Base-by-base conservation (phyloP, 495 filamentous ascomycete genomes). In the Cercophora samala region DNA sequence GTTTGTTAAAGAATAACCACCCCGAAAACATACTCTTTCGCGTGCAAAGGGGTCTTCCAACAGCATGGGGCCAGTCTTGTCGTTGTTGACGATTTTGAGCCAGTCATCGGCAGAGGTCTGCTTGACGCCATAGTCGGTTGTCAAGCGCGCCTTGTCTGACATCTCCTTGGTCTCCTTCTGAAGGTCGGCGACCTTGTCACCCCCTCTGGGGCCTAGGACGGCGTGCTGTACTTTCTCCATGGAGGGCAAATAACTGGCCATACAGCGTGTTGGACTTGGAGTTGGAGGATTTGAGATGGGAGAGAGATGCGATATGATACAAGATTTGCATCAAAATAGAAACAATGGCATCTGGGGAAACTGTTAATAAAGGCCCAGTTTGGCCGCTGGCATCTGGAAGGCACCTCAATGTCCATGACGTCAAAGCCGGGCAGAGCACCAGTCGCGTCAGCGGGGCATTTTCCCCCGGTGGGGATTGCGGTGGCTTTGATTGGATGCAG, bases 11-110 rank as follows among this genome's bases (percentile, higher is more conserved):
- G 2, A 21, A 21, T 25, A n/a, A 37, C 5, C 15, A 65, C 19
- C 53, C 69, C 22, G 65, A 26, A 22, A 24, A 61, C 77, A 64
- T 63, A 91, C 90, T 83, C 88, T 93, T 75, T 96, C 93, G 22
- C 93, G 81, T 0, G 79, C 88, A 76, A 92, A 89, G 32, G 86
- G 86, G 68, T 97, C 93, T 73, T 96, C 92, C n/a, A 96, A 75
- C n/a, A 97, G 81, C 76, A 76, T 69, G 3, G 93, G 91, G 0
- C 93, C 93, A 4, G 80, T 85, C 53, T 85, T 77, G 56, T 89
- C 81, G 5, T 86, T 78, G 61, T 78, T 88, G 29, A 73, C 82
- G 8, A 89, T 83, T 69, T 85, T 88, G 22, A 96, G 81, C 92
- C 91, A 96, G 71, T 93, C 85, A 70, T 97, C 93, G 9, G 87